A percentile compares a stretch with the other conserved stretches of the same genome.
phyloP scores from a whole-genome alignment of 805 yeast genomes.

The Spathaspora boniae region DNA sequence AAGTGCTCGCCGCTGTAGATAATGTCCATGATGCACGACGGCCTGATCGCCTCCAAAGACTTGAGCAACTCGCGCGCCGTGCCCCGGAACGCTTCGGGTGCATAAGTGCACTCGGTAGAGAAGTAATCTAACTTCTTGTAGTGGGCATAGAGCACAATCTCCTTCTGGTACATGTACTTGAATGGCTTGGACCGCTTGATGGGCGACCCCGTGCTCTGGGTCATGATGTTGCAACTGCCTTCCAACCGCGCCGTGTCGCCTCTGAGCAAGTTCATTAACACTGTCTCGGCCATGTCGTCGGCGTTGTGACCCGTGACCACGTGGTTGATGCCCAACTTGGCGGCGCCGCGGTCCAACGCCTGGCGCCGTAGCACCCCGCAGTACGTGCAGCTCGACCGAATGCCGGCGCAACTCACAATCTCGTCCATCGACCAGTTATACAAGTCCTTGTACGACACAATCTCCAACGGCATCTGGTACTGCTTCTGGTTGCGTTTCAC shows the following conservation, averaged over 20 bases:
- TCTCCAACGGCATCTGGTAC: constrained; percentile 72
- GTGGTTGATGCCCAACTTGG: constrained; percentile 77
- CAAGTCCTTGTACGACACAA: constrained; percentile 80
- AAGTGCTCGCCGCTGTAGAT: constrained; percentile 91
- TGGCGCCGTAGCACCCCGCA: constrained; percentile 97
- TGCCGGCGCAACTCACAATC: constrained; percentile 91
- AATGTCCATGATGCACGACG: constrained; percentile 90
- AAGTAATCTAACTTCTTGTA: constrained; percentile 93
- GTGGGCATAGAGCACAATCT: constrained; percentile 95
- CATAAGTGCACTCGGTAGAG: constrained; percentile 95
- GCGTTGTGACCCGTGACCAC: constrained; percentile 99
- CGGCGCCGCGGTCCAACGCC: constrained; percentile 94
- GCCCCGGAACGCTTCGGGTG: constrained; percentile 98
- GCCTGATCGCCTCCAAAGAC: constrained; percentile 83
- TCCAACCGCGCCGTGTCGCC: constrained; percentile 96
- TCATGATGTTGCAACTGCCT: constrained; percentile 80
- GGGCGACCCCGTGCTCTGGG: constrained; percentile 80
- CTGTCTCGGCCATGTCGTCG: constrained; percentile 99
- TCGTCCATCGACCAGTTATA: constrained; percentile 99
- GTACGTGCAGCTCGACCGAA: constrained; percentile 91
- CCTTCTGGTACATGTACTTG: constrained; percentile 94
- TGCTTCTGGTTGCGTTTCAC: constrained; percentile 90
- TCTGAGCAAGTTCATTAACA: constrained; percentile 85
- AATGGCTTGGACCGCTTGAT: constrained; percentile 93
- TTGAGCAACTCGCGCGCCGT: constrained; percentile 92